Evolutionary conservation across 768 basidiomycete species (phyloP).

Genomic region (Hemileccinum rubropunctum): DNA sequence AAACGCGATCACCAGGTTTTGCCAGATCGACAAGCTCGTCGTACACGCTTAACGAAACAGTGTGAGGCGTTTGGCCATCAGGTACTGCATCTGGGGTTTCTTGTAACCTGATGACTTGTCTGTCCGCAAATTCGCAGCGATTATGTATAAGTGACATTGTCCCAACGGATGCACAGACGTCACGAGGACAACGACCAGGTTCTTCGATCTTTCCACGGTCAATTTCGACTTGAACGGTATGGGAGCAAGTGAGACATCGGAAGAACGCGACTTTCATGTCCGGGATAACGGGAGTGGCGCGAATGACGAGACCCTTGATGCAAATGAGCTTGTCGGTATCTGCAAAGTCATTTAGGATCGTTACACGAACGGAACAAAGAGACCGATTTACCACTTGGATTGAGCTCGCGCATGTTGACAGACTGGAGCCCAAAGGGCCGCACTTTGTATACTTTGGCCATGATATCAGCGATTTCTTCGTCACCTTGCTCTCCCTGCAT

Average conservation of each 20-base stretch:
- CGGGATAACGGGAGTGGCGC: conserved; percentile 95
- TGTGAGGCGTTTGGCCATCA: conserved; percentile 97
- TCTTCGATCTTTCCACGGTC: conserved; percentile 98
- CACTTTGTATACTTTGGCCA: conserved; percentile 87
- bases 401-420: conserved; percentile 93
- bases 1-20: conserved; percentile 92
- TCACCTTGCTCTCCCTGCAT: conserved; percentile 76
- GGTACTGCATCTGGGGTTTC: conserved; percentile 98
- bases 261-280: conserved; percentile 99
- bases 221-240: conserved; percentile 96
- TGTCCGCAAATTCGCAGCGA: conserved; percentile 92
- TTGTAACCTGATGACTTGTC: conserved; percentile 93
- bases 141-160: conserved; percentile 97
- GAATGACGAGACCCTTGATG: conserved; percentile 96
- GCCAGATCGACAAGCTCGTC: conserved; percentile 96
- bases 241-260: conserved; percentile 92
- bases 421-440: conserved; percentile 82
- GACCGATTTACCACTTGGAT: conserved; percentile 71
- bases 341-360: conserved; percentile 29
- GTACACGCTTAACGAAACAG: conserved; percentile 95
- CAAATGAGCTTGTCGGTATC: conserved; percentile 98
- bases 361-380: neutral
- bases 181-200: conserved; percentile 87
- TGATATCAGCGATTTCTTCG: conserved; percentile 86
- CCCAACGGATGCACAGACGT: conserved; percentile 84